These are phyloP conservation scores for Chrysoporthe puriensis DNA, from an alignment of 2,329 filamentous ascomycete genomes.

Conservation along the genomic window DNA sequence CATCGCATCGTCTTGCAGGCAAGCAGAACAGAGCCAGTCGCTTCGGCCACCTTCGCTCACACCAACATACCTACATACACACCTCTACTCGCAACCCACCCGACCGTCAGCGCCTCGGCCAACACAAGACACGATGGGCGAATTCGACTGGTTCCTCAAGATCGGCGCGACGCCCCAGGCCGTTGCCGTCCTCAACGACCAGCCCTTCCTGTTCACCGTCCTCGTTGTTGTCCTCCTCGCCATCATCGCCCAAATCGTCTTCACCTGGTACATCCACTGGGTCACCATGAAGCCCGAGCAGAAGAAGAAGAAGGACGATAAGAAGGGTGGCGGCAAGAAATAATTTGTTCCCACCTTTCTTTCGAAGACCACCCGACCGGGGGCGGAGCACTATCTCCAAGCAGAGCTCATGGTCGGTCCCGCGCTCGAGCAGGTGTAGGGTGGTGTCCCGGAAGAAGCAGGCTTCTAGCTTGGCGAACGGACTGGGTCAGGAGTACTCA, in stretches of 20 bases:
- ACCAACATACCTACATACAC: not conserved
- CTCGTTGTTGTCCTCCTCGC: conserved; percentile 58
- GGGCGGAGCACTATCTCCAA: not conserved
- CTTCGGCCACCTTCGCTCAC: conserved; percentile 7
- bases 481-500: not conserved
- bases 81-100: not conserved
- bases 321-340: conserved; percentile 29
- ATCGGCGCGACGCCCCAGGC: conserved; percentile 63
- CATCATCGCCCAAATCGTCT: conserved; percentile 48
- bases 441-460: not conserved
- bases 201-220: conserved; percentile 61
- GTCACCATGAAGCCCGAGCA: conserved; percentile 65
- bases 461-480: not conserved
- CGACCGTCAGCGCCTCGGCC: not conserved
- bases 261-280: conserved; percentile 63
- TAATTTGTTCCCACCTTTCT: not conserved
- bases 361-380: not conserved
- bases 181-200: conserved; percentile 63
- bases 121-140: conserved; percentile 44
- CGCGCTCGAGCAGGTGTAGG: not conserved
- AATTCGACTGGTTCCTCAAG: conserved; percentile 60
- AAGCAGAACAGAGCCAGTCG: conserved; percentile 21
- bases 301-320: conserved; percentile 47
- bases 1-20: conserved; percentile 24
- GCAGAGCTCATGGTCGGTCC: not conserved